Percentiles rank a stretch among this genome's conserved stretches.
These are phyloP conservation scores for Zasmidium angulare DNA, from an alignment of 2,329 filamentous ascomycete species.

Conservation along the genomic window DNA sequence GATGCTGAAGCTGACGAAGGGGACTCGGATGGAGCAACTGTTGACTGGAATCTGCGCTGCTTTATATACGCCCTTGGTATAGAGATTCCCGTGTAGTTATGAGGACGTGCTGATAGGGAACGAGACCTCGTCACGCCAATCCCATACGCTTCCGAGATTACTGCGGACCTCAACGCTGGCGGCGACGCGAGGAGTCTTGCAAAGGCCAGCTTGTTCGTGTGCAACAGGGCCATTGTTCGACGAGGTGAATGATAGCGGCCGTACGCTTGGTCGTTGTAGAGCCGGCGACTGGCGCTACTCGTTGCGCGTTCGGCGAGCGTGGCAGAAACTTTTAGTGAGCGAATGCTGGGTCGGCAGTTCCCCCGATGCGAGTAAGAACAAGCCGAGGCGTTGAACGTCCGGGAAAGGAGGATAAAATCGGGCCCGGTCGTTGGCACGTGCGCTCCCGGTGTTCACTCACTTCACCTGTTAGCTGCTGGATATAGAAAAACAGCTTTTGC, in stretches of 20 bases:
- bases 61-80: conserved; percentile 14
- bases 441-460: not conserved
- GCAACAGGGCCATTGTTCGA: conserved; percentile 1
- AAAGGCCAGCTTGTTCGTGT: not conserved
- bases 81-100: conserved; percentile 14
- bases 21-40: conserved; percentile 8
- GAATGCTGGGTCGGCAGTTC: not conserved
- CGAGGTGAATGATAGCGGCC: not conserved
- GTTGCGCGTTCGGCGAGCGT: not conserved
- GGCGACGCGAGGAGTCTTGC: conserved; percentile 18
- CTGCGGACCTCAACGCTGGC: conserved; percentile 18
- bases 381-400: not conserved
- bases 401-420: not conserved
- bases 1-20: conserved; percentile 3
- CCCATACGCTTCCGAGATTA: conserved; percentile 14
- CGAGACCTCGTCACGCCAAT: conserved; percentile 19
- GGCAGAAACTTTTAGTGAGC: not conserved
- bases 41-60: conserved; percentile 12
- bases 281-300: not conserved
- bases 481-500: too few species aligned
- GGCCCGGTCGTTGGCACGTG: not conserved
- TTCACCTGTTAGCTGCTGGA: not conserved
- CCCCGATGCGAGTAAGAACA: not conserved
- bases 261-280: conserved; percentile 1
- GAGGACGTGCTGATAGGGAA: conserved; percentile 5